Percentiles rank a stretch among this genome's conserved stretches.
phyloP scores from a whole-genome alignment of 2,329 filamentous ascomycete species.

The Alternaria solani region DNA sequence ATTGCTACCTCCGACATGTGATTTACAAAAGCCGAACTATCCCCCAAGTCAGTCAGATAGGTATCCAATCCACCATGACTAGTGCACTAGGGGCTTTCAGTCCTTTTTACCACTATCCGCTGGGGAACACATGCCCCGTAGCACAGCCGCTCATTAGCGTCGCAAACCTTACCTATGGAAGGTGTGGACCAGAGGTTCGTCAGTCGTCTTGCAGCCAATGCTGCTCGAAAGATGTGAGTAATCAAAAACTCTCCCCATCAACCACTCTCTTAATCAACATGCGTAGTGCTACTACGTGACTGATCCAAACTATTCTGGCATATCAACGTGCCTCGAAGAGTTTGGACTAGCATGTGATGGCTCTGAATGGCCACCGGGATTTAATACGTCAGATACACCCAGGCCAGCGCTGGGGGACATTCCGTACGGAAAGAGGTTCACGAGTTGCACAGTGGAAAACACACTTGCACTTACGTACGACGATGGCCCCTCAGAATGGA shows the following conservation, averaged over 20 bases:
- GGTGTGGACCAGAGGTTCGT: constrained; percentile 4
- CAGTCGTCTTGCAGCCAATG: background rate
- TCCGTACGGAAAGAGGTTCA: background rate
- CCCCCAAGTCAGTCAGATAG: background rate
- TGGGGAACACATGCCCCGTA: background rate
- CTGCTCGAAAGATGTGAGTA: constrained; percentile 4
- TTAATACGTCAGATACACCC: background rate
- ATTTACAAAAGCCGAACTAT: background rate
- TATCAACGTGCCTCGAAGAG: background rate
- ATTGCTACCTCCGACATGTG: background rate
- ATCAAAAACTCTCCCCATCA: background rate
- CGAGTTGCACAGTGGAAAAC: constrained; percentile 36
- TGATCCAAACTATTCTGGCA: background rate
- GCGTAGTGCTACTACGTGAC: constrained; percentile 1
- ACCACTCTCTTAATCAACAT: background rate
- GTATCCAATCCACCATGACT: background rate
- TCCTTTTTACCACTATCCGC: constrained; percentile 1
- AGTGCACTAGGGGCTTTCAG: background rate
- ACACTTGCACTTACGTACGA: constrained; percentile 63
- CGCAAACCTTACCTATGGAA: constrained; percentile 1
- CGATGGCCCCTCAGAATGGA: constrained; percentile 62
- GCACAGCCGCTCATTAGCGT: background rate
- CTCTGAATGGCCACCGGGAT: constrained; percentile 1
- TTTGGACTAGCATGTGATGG: constrained; percentile 6
- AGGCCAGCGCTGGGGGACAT: background rate